Evolutionary conservation across 305 asterid genomes (phyloP).

Genomic region (Fraxinus latifolia): DNA sequence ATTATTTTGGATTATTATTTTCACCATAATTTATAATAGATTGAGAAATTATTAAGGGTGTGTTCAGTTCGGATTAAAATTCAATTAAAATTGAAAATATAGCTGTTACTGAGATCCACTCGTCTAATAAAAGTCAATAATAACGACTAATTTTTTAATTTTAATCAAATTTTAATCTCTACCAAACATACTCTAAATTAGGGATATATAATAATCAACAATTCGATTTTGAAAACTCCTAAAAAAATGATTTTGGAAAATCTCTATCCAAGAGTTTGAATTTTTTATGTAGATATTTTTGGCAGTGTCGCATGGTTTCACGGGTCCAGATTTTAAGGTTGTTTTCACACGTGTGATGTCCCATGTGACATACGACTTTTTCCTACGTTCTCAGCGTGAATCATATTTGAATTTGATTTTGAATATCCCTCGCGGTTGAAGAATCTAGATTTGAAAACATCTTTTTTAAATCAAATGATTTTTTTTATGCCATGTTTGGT

Average conservation of each 20-base stretch:
- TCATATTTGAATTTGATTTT: not conserved
- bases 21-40: not conserved
- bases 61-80: too few species aligned
- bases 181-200: too few species aligned
- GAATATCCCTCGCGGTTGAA: not conserved
- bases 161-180: too few species aligned
- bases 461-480: not conserved
- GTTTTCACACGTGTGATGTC: not conserved
- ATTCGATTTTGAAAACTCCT: not conserved
- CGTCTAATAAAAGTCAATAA: too few species aligned
- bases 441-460: not conserved
- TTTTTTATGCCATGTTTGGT: not conserved
- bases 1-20: too few species aligned
- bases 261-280: not conserved
- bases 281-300: not conserved
- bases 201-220: not conserved
- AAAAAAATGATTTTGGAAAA: not conserved
- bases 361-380: not conserved
- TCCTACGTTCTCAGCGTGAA: not conserved
- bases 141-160: too few species aligned
- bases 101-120: too few species aligned
- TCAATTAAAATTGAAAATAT: too few species aligned
- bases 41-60: not conserved
- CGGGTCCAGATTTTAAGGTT: not conserved
- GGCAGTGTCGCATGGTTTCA: not conserved